These are phyloP conservation scores for Cinnamomum micranthum DNA, from an alignment of 164 flowering plant species.

Conservation along the genomic window DNA sequence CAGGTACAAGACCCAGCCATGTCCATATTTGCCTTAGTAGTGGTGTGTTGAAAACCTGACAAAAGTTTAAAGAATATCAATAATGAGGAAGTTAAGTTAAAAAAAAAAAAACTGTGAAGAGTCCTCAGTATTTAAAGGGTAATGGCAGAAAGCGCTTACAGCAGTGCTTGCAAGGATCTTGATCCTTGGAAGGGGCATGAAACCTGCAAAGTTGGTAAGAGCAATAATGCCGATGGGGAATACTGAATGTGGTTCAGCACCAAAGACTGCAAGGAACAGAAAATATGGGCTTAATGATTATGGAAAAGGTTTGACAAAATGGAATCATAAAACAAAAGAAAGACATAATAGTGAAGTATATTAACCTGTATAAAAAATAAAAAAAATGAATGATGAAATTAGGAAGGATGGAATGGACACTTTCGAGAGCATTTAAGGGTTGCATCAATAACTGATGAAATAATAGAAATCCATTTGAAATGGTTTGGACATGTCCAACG, in stretches of 20 bases:
- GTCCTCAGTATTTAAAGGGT: not conserved
- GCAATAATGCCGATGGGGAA: conserved; percentile 82
- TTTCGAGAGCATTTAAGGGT: too few relatives aligned
- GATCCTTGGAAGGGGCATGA: conserved; percentile 76
- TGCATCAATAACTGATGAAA: too few relatives aligned
- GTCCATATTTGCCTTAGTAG: conserved; percentile 94
- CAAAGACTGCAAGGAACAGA: conserved; percentile 61
- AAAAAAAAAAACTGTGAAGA: not conserved
- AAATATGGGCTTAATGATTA: not conserved
- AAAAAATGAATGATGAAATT: too few relatives aligned
- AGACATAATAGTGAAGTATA: too few relatives aligned
- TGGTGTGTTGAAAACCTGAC: conserved; percentile 86
- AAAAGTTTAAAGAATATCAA: not conserved
- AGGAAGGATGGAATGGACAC: too few relatives aligned
- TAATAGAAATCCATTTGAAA: too few relatives aligned
- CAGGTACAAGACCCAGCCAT: conserved; percentile 84
- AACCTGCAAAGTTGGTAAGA: conserved; percentile 70
- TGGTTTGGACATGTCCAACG: too few relatives aligned
- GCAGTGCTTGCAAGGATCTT: conserved; percentile 89
- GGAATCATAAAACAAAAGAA: too few relatives aligned
- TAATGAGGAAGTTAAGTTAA: not conserved
- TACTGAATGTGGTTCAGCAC: conserved; percentile 95
- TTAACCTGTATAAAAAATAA: too few relatives aligned
- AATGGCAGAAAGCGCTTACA: conserved; percentile 38
- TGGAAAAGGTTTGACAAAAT: not conserved